phyloP scores from a whole-genome alignment of 116 monocot species.

The Dioscorea cayenensis region DNA sequence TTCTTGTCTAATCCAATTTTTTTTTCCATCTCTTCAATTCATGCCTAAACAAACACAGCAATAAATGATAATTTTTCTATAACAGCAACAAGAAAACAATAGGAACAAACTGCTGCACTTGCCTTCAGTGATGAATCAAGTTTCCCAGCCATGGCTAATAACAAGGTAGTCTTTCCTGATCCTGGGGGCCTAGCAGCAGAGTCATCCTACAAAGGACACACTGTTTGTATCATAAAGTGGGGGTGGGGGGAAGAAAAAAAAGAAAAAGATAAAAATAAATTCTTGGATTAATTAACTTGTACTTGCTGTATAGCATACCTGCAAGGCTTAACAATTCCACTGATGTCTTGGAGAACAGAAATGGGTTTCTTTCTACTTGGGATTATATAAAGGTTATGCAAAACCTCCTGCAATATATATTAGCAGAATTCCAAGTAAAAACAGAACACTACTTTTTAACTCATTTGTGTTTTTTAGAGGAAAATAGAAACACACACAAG shows the following conservation, averaged over 20 bases:
- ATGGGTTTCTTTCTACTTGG: neutral
- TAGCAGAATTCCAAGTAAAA: no score
- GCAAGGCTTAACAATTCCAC: neutral
- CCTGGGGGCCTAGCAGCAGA: slow-evolving; percentile 1
- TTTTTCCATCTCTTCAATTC: no score
- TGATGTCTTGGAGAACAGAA: neutral
- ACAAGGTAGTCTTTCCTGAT: neutral
- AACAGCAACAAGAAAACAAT: neutral
- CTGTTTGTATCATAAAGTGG: no score
- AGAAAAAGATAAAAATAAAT: neutral
- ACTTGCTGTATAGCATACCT: no score
- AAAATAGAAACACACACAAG: no score
- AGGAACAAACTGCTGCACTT: neutral
- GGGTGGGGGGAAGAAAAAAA: neutral
- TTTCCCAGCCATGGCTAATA: no score
- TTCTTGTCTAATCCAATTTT: no score
- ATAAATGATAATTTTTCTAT: neutral
- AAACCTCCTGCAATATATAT: no score
- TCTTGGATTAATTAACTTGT: neutral
- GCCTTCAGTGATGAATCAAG: neutral
- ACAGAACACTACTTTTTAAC: no score
- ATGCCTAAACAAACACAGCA: neutral
- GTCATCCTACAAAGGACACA: neutral
- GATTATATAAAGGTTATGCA: neutral
- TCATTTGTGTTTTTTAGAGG: no score